Evolutionary conservation across 2,329 filamentous ascomycete genomes (phyloP), one percentile per base, ranked within the genome.

Genomic region (Phaeosphaeria sp.): DNA sequence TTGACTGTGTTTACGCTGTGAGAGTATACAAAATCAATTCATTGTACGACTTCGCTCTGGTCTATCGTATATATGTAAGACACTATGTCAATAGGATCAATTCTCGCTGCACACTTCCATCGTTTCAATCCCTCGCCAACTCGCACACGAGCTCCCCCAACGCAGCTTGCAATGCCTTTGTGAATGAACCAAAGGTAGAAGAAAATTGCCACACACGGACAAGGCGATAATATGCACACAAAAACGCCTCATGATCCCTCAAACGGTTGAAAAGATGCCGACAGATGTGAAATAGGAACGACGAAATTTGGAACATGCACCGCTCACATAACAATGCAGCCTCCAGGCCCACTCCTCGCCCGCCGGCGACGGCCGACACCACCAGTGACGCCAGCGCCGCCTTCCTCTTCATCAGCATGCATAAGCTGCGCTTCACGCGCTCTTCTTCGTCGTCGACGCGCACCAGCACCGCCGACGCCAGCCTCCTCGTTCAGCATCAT

Each of bases 401-500:
- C 89, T 45, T 91, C 91, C 63, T 93, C 91, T 74, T 97, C 93
- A 66, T 92, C 87, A 47, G 90, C 88, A 77, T 95, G 92, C 65
- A 92, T 82, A 73, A 89, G 83, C 72, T 92, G 89, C 5, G 93
- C 92, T 74, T 96, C 92, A 47, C 93, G 85, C 1, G 92, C 92
- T 57, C 93, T 84, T 49, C 93, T 84, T 62, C 93, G 83, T 57
- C 93, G 82, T 52, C 93, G 83, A 53, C 93, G 83, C 2, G 85
- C 81, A 6, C 90, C 88, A 1, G 73, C 67, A 1, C 89, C 92
- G 2, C 80, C 82, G 2, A 86, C 85, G 2, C 89, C 91, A 0
- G 91, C 91, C 74, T 97, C 94, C 76, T 97, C 92, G 50, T 87
- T 91, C 17, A 91, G 89, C 79, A 96, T 91, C 93, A 97, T 97